phyloP scores from a whole-genome alignment of 768 basidiomycete genomes.

The Tricholoma sp. region DNA sequence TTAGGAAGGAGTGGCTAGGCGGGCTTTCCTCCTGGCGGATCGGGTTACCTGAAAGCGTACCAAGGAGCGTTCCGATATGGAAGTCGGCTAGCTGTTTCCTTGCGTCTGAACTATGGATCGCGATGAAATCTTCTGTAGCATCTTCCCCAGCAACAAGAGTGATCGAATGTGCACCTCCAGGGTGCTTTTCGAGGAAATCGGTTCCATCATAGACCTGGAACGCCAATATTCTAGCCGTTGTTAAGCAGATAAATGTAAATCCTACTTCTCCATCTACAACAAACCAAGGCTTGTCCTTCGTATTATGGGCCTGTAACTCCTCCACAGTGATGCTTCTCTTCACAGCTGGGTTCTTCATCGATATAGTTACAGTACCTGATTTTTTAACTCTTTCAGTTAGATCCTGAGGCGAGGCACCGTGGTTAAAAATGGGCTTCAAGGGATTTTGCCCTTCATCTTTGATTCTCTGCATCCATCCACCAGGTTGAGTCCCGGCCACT shows the following conservation, averaged over 20 bases:
- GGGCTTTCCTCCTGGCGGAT: conserved; percentile 9
- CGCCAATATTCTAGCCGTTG: background rate
- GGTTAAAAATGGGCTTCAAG: conserved; percentile 33
- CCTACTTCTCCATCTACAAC: conserved; percentile 42
- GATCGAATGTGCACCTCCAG: conserved; percentile 54
- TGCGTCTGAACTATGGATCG: conserved; percentile 48
- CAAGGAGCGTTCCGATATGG: conserved; percentile 11
- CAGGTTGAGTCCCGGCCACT: conserved; percentile 37
- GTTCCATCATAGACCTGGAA: conserved; percentile 46
- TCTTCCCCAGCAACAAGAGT: conserved; percentile 52
- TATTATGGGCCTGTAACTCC: conserved; percentile 36
- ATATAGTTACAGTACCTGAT: conserved; percentile 15
- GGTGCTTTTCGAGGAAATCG: conserved; percentile 48
- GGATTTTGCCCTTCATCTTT: conserved; percentile 42
- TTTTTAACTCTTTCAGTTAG: background rate
- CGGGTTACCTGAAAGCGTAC: conserved; percentile 5
- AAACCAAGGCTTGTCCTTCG: conserved; percentile 40
- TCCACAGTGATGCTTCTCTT: conserved; percentile 37
- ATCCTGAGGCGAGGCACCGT: background rate
- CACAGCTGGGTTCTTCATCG: conserved; percentile 43
- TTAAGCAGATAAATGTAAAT: background rate
- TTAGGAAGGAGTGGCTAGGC: conserved; percentile 28
- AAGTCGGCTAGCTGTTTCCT: conserved; percentile 7
- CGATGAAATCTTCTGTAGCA: conserved; percentile 59
- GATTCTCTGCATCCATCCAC: conserved; percentile 62